Base-by-base conservation (phyloP, 805 yeast genomes). In the Lipomyces sp. region DNA sequence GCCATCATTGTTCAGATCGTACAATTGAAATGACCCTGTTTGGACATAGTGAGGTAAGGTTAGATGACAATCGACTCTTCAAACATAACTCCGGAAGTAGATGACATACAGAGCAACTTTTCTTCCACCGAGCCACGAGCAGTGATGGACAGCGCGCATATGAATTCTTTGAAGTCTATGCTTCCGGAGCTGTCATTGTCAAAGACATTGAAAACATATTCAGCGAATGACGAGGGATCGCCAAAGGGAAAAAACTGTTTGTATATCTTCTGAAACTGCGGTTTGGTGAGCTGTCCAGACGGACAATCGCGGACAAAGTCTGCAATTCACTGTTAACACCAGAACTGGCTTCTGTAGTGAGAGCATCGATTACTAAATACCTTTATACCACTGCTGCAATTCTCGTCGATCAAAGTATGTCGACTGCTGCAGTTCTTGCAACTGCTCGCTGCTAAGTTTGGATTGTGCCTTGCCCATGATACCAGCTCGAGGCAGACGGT, bases 231-330 rank as follows among this genome's bases (percentile, higher is more conserved):
- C 2, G 85, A 79, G 1, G 98, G 96, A 63, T 91, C 96, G 0
- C 99, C 99, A 73, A 93, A 93, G 18, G 99, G 99, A 74, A 93
- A 93, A 68, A 91, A 93, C 65, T 93, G 98, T 66, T 87, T 87
- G 72, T 90, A 95, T 18, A 93, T 90, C 68, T 86, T 87, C 59
- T 84, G 81, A 67, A 93, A 88, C 64, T 93, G 98, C 42, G 84
- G 86, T 63, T 83, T 84, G 2, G 89, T 80, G 24, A 93, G 74
- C 65, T 84, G 90, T 0, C 98, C 98, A 31, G 81, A 75, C 1
- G 97, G 97, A 66, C 96, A 91, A 67, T 93, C 98, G 64, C 96
- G 77, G 37, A 84, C 73, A 62, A 93, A 93, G 2, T 98, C 64
- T 58, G 19, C 16, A n/a, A 10, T 6, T 8, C 2, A 18, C 26